These are phyloP conservation scores for Graphiopsis chlorocephala DNA, from an alignment of 2,329 filamentous ascomycete genomes.

Conservation along the genomic window DNA sequence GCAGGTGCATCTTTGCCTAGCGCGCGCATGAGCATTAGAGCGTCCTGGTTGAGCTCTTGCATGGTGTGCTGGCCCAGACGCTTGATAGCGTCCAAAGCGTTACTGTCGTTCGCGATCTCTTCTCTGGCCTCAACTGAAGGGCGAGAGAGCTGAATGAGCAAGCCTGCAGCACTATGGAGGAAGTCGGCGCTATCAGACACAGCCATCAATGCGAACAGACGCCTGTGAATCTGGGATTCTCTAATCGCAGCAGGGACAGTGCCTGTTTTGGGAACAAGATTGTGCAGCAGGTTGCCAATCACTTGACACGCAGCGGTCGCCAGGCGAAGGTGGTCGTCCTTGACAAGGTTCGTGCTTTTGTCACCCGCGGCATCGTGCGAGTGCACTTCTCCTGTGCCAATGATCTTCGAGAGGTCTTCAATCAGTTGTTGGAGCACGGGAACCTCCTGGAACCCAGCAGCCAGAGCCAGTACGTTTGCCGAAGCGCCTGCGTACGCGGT, in stretches of 20 bases:
- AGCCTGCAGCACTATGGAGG: conserved; percentile 29
- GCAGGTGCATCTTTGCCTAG: conserved; percentile 27
- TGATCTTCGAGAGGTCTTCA: neutral
- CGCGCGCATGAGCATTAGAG: conserved; percentile 11
- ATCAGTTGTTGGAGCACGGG: neutral
- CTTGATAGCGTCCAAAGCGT: conserved; percentile 13
- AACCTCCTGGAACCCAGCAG: neutral
- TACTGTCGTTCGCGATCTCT: conserved; percentile 20
- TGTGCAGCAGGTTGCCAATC: conserved; percentile 26
- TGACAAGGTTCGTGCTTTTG: neutral
- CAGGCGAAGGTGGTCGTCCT: neutral
- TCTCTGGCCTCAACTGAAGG: conserved; percentile 24
- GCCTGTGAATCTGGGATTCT: neutral
- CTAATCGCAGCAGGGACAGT: neutral
- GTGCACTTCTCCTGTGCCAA: neutral
- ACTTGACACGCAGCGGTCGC: conserved; percentile 30
- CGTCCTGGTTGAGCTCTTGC: conserved; percentile 20
- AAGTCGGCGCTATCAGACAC: conserved; percentile 22
- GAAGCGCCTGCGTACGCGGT: neutral
- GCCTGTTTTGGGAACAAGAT: neutral
- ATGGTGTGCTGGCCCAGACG: conserved; percentile 26
- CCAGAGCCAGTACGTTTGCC: neutral
- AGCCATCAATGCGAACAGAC: conserved; percentile 1
- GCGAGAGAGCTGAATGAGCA: conserved; percentile 30
- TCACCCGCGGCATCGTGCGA: neutral